Conservation (phyloP, 169 alveolate genomes). For the Amoebophrya sp. region DNA sequence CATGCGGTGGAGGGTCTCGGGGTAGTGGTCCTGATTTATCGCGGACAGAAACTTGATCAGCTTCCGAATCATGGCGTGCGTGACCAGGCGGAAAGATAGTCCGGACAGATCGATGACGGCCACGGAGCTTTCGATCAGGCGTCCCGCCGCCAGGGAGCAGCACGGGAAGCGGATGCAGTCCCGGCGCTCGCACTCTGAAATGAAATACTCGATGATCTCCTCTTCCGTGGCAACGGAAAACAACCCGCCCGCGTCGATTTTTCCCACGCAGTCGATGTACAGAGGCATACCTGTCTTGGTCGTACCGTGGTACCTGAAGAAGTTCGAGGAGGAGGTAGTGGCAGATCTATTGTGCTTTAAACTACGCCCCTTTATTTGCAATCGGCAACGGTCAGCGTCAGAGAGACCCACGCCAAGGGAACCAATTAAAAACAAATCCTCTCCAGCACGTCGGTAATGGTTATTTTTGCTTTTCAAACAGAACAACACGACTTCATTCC, state of each 20-base stretch:
- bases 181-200: neutral
- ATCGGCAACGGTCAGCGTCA: too few relatives aligned
- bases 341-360: too few relatives aligned
- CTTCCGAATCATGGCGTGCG: conserved; percentile 8
- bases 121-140: neutral
- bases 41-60: neutral
- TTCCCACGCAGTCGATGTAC: neutral
- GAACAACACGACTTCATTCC: too few relatives aligned
- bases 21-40: conserved; percentile 67
- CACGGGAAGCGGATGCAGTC: neutral
- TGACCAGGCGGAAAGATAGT: neutral
- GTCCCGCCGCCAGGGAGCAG: neutral
- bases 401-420: too few relatives aligned
- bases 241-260: neutral
- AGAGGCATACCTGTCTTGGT: neutral
- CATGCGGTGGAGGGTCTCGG: conserved; percentile 65
- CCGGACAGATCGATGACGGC: neutral
- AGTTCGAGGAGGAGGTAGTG: too few relatives aligned
- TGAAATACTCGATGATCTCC: neutral
- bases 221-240: neutral
- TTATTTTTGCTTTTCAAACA: too few relatives aligned
- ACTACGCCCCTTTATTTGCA: too few relatives aligned
- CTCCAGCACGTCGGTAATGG: too few relatives aligned
- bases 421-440: too few relatives aligned
- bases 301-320: neutral